Base-by-base conservation (phyloP, 2,329 filamentous ascomycete species). In the Hypomyces perniciosus region DNA sequence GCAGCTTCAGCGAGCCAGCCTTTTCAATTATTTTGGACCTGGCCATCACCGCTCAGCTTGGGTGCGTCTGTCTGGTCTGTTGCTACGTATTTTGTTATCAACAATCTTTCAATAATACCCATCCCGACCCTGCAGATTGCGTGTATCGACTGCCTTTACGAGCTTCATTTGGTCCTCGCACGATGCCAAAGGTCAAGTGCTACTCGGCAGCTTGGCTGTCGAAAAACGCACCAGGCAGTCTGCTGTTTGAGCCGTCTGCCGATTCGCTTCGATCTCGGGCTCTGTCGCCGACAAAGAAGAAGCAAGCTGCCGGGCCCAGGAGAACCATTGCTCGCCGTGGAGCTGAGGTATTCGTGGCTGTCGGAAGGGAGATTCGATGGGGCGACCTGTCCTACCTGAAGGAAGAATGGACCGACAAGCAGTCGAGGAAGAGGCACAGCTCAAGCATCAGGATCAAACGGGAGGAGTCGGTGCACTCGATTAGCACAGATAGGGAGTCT, bases 301-400 rank as follows among this genome's bases (percentile, higher is more conserved):
- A 72, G 58, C 48, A 65, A 2, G 61, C 66, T 20, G 62, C 66
- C 1, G 79, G 81, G 13, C 79, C 82, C 8, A 73, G 77, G 51
- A 70, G 81, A 56, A 90, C 84, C 1, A 85, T 97, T 61, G 91
- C 90, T 8, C 83, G 81, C 45, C 79, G 92, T 53, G 90, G 88
- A 12, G 90, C 88, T 1, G 91, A 99, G 62, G 74, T 97, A 8
- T 97, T 97, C 65, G 84, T 90, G 9, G 91, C 90, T 20, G 84
- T 87, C 38, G 91, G 91, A 44, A 91, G 86, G 60, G 89, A 97
- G 68, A 86, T 99, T 54, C 80, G 91, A 67, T 99, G 93, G 90
- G 85, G 88, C 8, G 89, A 96, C 68, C 72, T 99, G 50, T 81
- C 83, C 46, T 81, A 85, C 53, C 68, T 97, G 62, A 95, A 95